A percentile compares a stretch with the other conserved stretches of the same genome.
These are phyloP conservation scores for Auxenochlorella pyrenoidosa DNA, from an alignment of 139 green algal species.

Conservation along the genomic window DNA sequence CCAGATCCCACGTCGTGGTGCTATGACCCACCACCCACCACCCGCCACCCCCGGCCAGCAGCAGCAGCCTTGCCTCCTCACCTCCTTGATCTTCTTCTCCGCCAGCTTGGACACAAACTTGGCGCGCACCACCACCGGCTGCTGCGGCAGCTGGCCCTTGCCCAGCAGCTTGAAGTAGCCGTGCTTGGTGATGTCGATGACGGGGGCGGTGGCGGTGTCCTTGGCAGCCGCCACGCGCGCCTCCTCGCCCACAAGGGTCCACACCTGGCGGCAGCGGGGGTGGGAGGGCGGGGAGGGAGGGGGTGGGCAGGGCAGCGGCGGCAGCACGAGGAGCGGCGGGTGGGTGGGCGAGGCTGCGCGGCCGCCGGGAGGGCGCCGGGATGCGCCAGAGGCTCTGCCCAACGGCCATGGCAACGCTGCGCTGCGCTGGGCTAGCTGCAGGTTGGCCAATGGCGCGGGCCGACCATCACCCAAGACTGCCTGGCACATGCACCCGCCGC, in stretches of 20 bases:
- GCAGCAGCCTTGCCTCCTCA: conserved; percentile 85
- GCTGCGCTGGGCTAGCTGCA: too few relatives aligned
- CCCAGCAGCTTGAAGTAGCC: conserved; percentile 96
- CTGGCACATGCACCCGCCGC: too few relatives aligned
- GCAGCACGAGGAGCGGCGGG: not conserved
- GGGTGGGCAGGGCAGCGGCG: not conserved
- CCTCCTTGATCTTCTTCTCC: conserved; percentile 99
- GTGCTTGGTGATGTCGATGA: conserved; percentile 98
- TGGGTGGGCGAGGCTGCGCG: not conserved
- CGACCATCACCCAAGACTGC: too few relatives aligned
- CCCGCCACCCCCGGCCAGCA: not conserved
- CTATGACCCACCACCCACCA: too few relatives aligned
- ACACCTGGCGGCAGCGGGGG: not conserved
- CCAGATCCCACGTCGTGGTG: too few relatives aligned
- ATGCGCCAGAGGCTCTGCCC: too few relatives aligned
- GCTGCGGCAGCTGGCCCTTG: conserved; percentile 94
- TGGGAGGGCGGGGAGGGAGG: not conserved
- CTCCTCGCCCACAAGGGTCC: conserved; percentile 50
- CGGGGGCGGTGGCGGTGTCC: conserved; percentile 77
- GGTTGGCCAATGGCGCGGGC: too few relatives aligned
- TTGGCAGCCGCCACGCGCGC: conserved; percentile 77
- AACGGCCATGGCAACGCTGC: too few relatives aligned
- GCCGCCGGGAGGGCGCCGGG: not conserved
- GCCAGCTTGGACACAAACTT: conserved; percentile 98
- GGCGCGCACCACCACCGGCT: conserved; percentile 96